Evolutionary conservation across 139 green algal genomes (phyloP).

Genomic region (Tetradesmus obliquus): DNA sequence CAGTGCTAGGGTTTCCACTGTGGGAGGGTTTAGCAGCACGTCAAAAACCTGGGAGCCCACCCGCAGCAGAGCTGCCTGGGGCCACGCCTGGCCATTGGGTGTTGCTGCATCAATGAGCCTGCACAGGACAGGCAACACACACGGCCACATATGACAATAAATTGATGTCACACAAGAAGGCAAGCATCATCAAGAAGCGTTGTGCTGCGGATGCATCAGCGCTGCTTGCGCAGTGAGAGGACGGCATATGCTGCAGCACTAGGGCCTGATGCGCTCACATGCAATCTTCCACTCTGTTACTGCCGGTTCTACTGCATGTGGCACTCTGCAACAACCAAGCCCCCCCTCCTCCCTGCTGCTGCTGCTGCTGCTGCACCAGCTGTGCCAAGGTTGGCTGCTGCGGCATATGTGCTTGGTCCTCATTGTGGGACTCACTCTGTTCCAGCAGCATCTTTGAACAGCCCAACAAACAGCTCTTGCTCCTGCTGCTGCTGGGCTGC

Average conservation of each 20-base stretch:
- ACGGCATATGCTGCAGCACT: no score
- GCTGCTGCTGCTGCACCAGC: neutral
- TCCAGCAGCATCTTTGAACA: conserved; percentile 29
- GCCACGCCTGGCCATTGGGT: conserved; percentile 79
- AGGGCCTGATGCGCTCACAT: no score
- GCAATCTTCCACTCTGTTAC: neutral
- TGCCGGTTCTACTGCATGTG: conserved; percentile 39
- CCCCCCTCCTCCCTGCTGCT: neutral
- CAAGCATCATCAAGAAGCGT: no score
- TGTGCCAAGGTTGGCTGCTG: no score
- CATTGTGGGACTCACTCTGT: conserved; percentile 13
- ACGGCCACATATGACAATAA: neutral
- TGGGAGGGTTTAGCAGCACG: conserved; percentile 78
- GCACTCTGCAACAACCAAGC: neutral
- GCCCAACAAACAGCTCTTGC: conserved; percentile 36
- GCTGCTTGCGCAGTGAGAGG: no score
- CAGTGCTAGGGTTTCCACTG: conserved; percentile 53
- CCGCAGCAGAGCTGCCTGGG: conserved; percentile 63
- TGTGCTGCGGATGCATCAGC: no score
- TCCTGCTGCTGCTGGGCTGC: conserved; percentile 17
- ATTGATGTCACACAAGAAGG: neutral
- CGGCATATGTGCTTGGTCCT: neutral
- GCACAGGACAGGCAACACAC: neutral
- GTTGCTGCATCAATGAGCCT: conserved; percentile 54
- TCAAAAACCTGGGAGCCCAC: conserved; percentile 63